phyloP scores from a whole-genome alignment of 495 filamentous ascomycete genomes.

The Opeltia flavorubescens region DNA sequence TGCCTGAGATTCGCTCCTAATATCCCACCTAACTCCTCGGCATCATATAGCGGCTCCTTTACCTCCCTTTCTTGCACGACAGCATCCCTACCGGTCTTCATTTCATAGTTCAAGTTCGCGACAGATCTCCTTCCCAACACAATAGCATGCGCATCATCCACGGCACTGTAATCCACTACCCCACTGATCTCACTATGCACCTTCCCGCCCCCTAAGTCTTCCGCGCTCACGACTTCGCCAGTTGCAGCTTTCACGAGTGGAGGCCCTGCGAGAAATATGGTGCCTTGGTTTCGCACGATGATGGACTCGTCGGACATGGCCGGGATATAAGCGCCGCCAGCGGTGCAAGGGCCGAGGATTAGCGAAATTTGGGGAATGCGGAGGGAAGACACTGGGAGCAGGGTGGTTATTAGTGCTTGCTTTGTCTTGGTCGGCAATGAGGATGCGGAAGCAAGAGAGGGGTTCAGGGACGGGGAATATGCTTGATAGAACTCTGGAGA shows the following conservation, averaged over 20 bases:
- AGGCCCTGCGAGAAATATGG: conserved; percentile 91
- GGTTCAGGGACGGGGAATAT: too few relatives aligned
- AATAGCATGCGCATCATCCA: conserved; percentile 89
- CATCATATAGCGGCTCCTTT: conserved; percentile 69
- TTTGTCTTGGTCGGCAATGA: too few relatives aligned
- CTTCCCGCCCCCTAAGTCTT: conserved; percentile 86
- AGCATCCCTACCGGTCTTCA: conserved; percentile 2
- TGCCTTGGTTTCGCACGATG: conserved; percentile 87
- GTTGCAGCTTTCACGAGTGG: conserved; percentile 95
- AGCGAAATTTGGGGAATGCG: conserved; percentile 90
- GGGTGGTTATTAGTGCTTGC: not conserved
- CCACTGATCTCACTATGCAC: conserved; percentile 83
- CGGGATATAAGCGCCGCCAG: conserved; percentile 91
- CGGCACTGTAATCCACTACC: conserved; percentile 93
- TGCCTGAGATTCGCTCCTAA: conserved; percentile 77
- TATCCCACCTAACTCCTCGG: conserved; percentile 72
- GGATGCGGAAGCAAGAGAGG: not conserved
- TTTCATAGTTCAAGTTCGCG: conserved; percentile 37
- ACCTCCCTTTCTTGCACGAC: conserved; percentile 9
- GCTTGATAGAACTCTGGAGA: not conserved
- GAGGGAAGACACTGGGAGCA: conserved; percentile 51
- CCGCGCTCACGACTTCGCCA: conserved; percentile 81
- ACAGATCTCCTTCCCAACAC: conserved; percentile 72
- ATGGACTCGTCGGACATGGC: conserved; percentile 96
- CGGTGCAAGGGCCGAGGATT: conserved; percentile 96